These are phyloP conservation scores for Arthrocladium fulminans DNA, from an alignment of 2,329 filamentous ascomycete genomes.

Conservation along the genomic window DNA sequence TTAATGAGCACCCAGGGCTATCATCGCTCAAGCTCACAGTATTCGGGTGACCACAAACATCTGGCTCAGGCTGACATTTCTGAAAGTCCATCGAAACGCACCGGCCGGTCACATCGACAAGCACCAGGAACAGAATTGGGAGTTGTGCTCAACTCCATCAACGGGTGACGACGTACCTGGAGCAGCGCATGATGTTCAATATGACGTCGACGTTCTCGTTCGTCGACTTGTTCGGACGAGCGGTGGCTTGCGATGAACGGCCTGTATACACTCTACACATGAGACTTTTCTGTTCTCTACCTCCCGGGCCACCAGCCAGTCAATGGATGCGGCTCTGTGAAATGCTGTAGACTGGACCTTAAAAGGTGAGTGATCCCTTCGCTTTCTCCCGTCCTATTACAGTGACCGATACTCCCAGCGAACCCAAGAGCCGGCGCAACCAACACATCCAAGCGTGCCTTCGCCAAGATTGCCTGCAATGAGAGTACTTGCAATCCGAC, in stretches of 20 bases:
- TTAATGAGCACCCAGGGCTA: too few relatives aligned
- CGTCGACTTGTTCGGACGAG: slow-evolving; percentile 4
- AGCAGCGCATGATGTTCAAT: too few relatives aligned
- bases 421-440: slow-evolving; percentile 12
- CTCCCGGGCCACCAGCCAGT: slow-evolving; percentile 10
- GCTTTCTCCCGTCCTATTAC: neutral
- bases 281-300: slow-evolving; percentile 9
- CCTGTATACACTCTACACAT: slow-evolving; percentile 9
- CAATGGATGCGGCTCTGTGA: slow-evolving; percentile 2
- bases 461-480: slow-evolving; percentile 8
- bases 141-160: too few relatives aligned
- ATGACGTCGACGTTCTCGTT: too few relatives aligned
- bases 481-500: neutral
- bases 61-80: too few relatives aligned
- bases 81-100: too few relatives aligned
- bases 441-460: slow-evolving; percentile 14
- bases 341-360: neutral
- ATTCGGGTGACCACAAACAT: too few relatives aligned
- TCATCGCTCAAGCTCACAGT: too few relatives aligned
- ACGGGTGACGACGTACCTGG: too few relatives aligned
- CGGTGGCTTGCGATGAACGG: slow-evolving; percentile 11
- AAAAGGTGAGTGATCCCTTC: slow-evolving; percentile 2
- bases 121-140: too few relatives aligned
- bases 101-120: too few relatives aligned
- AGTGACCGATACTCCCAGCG: slow-evolving; percentile 1